Base-by-base conservation (phyloP, 2,329 filamentous ascomycete genomes). In the Alternaria longipes region DNA sequence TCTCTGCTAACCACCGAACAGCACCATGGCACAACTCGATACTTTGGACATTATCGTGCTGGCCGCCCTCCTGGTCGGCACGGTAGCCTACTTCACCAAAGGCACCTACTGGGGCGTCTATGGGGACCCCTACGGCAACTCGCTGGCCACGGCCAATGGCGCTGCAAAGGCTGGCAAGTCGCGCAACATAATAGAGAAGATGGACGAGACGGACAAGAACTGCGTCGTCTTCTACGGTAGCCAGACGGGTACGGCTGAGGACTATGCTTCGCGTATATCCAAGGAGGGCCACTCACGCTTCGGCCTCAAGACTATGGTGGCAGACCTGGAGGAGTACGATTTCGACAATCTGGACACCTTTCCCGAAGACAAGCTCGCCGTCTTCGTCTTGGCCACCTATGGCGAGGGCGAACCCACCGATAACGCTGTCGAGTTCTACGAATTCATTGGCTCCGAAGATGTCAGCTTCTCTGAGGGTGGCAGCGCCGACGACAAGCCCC, bases 181-280 rank as follows among this genome's bases (percentile, higher is more conserved):
- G 62, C 87, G 95, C 71, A 94, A 97, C 80, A 94, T 99, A 66
- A 78, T 97, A 62, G 92, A 98, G 85, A 97, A 97, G 83, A 91
- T 99, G 89, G 92, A 97, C 22, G 93, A 98, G 83, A 90, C 89
- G 11, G 90, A 90, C 80, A 99, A 98, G 84, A 98, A 99, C 83
- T 97, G 94, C 80, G 90, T 99, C 67, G 91, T 99, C 74, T 97
- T 99, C 85, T 99, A 97, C 79, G 95, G 95, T 69, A 99, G 95
- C 32, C 95, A 99, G 83, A 99, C 95, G 20, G 95, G 95, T 74
- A 99, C 95, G 41, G 95, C 95, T 51, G 96, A 99, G 83, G 95
- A 99, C 80, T 99, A 99, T 77, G 96, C 95, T 68, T 97, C 94
- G 12, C 89, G 96, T 72, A 84, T 99, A 71, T 93, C 95, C 68